Conservation (phyloP, 2,329 filamentous ascomycete genomes). For the Coniochaeta prunicola region DNA sequence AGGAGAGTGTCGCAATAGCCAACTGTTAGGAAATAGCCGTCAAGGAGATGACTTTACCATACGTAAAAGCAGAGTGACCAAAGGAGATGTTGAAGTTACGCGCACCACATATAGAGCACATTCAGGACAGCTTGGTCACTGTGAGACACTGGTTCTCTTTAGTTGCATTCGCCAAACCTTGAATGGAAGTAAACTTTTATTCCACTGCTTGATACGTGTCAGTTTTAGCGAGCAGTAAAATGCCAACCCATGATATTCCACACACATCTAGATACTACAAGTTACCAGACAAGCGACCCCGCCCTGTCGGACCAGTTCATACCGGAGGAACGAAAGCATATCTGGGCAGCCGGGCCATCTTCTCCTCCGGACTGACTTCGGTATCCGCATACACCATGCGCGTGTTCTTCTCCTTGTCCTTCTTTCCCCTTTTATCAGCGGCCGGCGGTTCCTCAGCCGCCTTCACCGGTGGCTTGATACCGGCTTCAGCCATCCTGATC, state of each 20-base stretch:
- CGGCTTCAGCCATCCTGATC: slow-evolving; percentile 57
- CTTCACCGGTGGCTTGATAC: slow-evolving; percentile 43
- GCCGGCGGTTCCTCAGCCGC: slow-evolving; percentile 27
- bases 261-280: neutral
- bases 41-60: too few relatives aligned
- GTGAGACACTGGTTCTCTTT: too few relatives aligned
- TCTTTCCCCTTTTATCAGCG: slow-evolving; percentile 59
- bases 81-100: too few relatives aligned
- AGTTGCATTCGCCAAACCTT: too few relatives aligned
- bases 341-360: slow-evolving; percentile 70
- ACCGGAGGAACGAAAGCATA: slow-evolving; percentile 44
- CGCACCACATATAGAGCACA: too few relatives aligned
- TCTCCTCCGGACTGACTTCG: slow-evolving; percentile 78
- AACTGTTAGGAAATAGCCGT: too few relatives aligned
- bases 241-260: neutral
- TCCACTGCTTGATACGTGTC: too few relatives aligned
- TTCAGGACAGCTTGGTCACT: too few relatives aligned
- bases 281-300: neutral
- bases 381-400: slow-evolving; percentile 78
- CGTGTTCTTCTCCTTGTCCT: slow-evolving; percentile 44
- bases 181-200: too few relatives aligned
- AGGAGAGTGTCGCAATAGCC: neutral
- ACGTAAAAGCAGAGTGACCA: too few relatives aligned
- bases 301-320: neutral
- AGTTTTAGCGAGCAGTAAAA: neutral